Evolutionary conservation across 2,329 filamentous ascomycete genomes (phyloP), one percentile per base, ranked within the genome.

Genomic region (Tolypocladium nubicola): DNA sequence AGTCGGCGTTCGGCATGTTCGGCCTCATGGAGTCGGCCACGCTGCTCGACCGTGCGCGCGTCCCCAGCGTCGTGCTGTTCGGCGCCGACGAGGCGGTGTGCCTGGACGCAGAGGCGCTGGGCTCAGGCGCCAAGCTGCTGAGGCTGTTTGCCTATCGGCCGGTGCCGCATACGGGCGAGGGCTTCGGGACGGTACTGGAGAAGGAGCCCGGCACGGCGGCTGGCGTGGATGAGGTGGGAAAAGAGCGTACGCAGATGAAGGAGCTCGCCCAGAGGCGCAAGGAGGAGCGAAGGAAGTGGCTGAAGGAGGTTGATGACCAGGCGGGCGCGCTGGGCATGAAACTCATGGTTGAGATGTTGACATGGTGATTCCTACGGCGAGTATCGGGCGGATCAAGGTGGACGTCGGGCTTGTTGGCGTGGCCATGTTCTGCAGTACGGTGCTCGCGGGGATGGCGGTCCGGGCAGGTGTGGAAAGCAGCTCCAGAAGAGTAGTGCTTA

Each of bases 1-100:
- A 78, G 70, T 79, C 79, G 8, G 83, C 83, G 64, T 76, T 86
- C 54, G 86, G 85, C 53, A 72, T 87, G 58, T 90, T 89, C 67
- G 79, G 87, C 57, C 71, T 88, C 26, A 74, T 89, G 58, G 88
- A 91, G 71, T 80, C 82, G 60, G 67, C 78, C 45, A 87, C 84
- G 0, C 77, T 88, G 53, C 74, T 84, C 59, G 77, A 87, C 72
- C 69, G 76, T 33, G 62, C 77, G 54, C 66, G 65, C 21, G 67
- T 79, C 21, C 63, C 70, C 47, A 73, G 72, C 56, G 61, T 83
- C 60, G 72, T 79, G 52, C 68, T 82, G 14, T 84, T 86, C 72
- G 79, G 77, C 0, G 63, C 78, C 1, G 77, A 75, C 41, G 66
- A 74, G 68, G 77, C 78, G 19, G 63, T 64, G n/a, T 63, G 61